A percentile compares a stretch with the other conserved stretches of the same genome.
Evolutionary conservation across 23 red algal species (phyloP).

Genomic region (Gracilaria domingensis): DNA sequence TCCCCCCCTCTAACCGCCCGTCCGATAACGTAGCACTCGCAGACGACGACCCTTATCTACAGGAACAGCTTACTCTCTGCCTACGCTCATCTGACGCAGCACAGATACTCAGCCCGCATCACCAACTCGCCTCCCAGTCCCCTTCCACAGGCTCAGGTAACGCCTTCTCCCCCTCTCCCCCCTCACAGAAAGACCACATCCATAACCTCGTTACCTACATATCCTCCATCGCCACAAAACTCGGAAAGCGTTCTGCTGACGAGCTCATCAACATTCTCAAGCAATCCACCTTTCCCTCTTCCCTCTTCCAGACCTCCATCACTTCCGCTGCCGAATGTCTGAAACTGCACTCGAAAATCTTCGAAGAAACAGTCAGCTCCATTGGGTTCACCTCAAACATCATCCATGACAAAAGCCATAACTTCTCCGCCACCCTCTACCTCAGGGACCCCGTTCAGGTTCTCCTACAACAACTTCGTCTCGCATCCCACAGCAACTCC

Average conservation of each 20-base stretch:
- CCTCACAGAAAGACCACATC: background rate
- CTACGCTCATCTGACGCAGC: background rate
- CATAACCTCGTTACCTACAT: background rate
- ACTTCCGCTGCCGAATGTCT: background rate
- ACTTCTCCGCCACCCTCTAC: background rate
- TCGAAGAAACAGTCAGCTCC: background rate
- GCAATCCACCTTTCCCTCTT: background rate
- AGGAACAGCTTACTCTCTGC: background rate
- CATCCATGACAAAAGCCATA: background rate
- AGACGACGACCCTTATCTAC: background rate
- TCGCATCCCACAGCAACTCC: background rate
- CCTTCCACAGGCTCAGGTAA: background rate
- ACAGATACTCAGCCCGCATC: background rate
- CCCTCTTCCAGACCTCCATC: background rate
- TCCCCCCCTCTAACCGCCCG: background rate
- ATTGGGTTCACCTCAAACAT: background rate
- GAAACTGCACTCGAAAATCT: background rate
- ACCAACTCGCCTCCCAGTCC: background rate
- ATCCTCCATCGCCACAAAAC: background rate
- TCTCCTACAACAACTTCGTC: background rate
- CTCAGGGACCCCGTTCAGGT: background rate
- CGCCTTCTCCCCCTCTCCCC: background rate
- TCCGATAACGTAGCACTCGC: background rate
- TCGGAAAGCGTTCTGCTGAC: background rate
- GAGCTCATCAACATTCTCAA: slow-evolving; percentile 18